Conservation (phyloP, 192 early-diverging fungal species). For the Gorgonomyces haynaldii region DNA sequence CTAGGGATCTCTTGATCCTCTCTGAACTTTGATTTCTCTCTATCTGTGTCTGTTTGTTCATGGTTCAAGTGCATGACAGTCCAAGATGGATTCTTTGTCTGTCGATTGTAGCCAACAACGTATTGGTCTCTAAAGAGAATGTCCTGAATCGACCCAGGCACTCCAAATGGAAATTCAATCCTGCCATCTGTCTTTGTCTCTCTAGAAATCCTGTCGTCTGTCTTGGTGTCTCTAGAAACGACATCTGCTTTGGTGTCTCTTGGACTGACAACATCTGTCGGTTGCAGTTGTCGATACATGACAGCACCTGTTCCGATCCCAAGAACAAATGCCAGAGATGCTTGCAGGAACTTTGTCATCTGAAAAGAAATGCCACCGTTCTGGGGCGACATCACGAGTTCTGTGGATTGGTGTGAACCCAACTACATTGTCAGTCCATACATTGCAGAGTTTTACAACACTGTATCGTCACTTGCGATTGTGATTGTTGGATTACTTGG, state of each 20-base stretch:
- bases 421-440: background rate
- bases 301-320: no score
- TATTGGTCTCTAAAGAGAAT: conserved; percentile 56
- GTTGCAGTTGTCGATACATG: no score
- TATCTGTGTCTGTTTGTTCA: conserved; percentile 35
- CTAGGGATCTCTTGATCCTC: conserved; percentile 65
- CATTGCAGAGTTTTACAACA: conserved; percentile 2
- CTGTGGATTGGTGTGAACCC: conserved; percentile 2
- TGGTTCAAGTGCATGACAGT: conserved; percentile 50
- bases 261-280: no score
- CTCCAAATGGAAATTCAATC: no score
- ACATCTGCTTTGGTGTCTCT: no score
- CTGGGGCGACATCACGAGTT: conserved; percentile 1
- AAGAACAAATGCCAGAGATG: no score
- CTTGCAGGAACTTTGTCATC: no score
- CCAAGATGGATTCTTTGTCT: conserved; percentile 65
- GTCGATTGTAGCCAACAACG: conserved; percentile 60
- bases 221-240: no score
- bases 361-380: no score
- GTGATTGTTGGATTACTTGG: background rate
- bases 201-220: no score
- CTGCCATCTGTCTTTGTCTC: no score
- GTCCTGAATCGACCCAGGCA: conserved; percentile 64
- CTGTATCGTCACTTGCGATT: background rate
- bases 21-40: conserved; percentile 61